A percentile compares a stretch with the other conserved stretches of the same genome.
These are phyloP conservation scores for Antrodiella citrinella DNA, from an alignment of 768 basidiomycete species.

Conservation along the genomic window DNA sequence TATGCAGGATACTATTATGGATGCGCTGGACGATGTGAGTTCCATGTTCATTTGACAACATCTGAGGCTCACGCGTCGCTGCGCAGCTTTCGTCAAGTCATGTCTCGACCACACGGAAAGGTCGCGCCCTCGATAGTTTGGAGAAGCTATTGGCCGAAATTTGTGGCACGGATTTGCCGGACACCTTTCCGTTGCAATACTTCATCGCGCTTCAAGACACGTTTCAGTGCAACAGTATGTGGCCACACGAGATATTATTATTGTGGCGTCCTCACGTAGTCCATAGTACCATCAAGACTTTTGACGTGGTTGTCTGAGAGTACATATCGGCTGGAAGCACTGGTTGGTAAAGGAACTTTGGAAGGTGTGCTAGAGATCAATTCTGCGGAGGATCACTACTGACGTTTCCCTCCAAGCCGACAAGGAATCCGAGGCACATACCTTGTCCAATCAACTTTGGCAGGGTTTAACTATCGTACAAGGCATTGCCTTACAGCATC, in stretches of 20 bases:
- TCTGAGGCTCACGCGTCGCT: not conserved
- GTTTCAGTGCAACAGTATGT: slow-evolving; percentile 78
- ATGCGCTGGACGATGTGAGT: slow-evolving; percentile 64
- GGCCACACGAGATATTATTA: slow-evolving; percentile 3
- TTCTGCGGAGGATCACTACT: not conserved
- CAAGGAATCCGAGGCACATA: slow-evolving; percentile 38
- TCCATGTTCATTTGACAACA: not conserved
- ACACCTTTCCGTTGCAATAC: slow-evolving; percentile 36
- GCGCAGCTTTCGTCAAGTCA: slow-evolving; percentile 56
- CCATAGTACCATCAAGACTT: slow-evolving; percentile 59
- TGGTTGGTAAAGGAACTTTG: slow-evolving; percentile 36
- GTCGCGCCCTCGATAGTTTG: slow-evolving; percentile 38
- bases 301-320: slow-evolving; percentile 53
- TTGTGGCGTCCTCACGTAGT: not conserved
- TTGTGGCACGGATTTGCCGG: slow-evolving; percentile 32
- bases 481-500: slow-evolving; percentile 66
- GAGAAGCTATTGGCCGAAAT: slow-evolving; percentile 44
- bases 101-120: slow-evolving; percentile 42
- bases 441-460: slow-evolving; percentile 43
- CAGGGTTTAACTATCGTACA: slow-evolving; percentile 66
- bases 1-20: slow-evolving; percentile 44
- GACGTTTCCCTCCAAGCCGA: slow-evolving; percentile 26
- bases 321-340: slow-evolving; percentile 40
- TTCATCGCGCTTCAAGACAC: slow-evolving; percentile 67
- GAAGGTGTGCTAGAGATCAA: slow-evolving; percentile 33